Evolutionary conservation across 148 eudicot genomes (phyloP), one percentile per base, ranked within the genome.

Genomic region (Fagopyrum homotropicum): DNA sequence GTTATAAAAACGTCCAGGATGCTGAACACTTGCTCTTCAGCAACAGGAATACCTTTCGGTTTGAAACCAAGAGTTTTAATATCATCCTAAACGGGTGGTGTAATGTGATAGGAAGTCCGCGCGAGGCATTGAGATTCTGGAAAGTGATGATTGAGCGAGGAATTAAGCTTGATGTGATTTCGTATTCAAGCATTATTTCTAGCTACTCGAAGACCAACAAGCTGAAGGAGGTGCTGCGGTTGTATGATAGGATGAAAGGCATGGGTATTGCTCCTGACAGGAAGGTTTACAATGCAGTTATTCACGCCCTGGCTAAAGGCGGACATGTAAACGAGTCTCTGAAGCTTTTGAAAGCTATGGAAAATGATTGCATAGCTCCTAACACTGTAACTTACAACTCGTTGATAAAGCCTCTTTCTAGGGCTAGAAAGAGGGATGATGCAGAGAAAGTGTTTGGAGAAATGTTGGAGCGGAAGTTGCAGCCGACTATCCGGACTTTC

Each of bases 71-170:
- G 85, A 93, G 95, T 81, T 93, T 91, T 73, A 93, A 93, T 79
- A 93, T 93, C 72, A 76, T 93, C 30, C 83, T 93, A 10, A 93
- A 93, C 74, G 98, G 98, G 68, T 93, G 93, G 93, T 89, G 90
- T 77, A 93, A 89, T 75, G 78, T 89, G 2, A 70, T 88, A 5
- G 85, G 93, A 75, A 78, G 81, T 80, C 83, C 87, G 6, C 83
- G 86, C 1, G 98, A 93, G 80, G 93, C 82, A 1, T 82, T 82
- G 80, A 81, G 98, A 40, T 87, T 93, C 64, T 93, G 98, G 98
- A 83, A 76, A 78, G 87, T 84, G 86, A 91, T 93, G 98, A 74
- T 74, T 59, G 84, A 80, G 59, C 76, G 81, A 74, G 77, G 89
- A 76, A 79, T 91, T 57, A 30, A 54, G 22, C 84, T 68, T 45